A percentile compares a stretch with the other conserved stretches of the same genome.
Evolutionary conservation across 106 monocot genomes (phyloP).

Genomic region (Vanilla planifolia): DNA sequence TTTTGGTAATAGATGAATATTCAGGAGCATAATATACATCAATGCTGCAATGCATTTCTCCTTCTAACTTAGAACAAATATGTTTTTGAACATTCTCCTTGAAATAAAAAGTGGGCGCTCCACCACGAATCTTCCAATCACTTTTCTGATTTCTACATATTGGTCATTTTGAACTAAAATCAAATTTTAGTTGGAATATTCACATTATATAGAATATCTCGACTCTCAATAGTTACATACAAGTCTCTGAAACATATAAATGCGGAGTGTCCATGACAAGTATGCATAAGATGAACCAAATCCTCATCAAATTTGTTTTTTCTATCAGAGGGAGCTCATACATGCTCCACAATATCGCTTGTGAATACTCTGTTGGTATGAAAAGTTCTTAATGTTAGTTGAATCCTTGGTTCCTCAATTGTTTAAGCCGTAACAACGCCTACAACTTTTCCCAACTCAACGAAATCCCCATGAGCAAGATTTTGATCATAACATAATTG

Average conservation of each 20-base stretch:
- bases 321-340: no score
- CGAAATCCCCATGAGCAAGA: no score
- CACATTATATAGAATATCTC: background rate
- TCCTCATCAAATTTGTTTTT: no score
- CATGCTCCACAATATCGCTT: no score
- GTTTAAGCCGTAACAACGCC: background rate
- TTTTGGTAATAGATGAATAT: constrained; percentile 9
- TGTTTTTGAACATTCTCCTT: constrained; percentile 9
- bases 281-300: background rate
- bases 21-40: constrained; percentile 10
- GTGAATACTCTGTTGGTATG: no score
- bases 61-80: constrained; percentile 13
- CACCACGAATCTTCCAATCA: constrained; percentile 9
- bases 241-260: background rate
- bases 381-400: no score
- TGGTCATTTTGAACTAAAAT: constrained; percentile 21
- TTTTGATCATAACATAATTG: no score
- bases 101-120: constrained; percentile 14
- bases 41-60: constrained; percentile 17
- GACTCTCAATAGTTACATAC: background rate
- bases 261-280: no score
- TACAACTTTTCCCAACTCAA: no score
- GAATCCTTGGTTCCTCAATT: background rate
- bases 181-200: background rate
- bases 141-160: constrained; percentile 19